Evolutionary conservation across 352 stramenopile species (phyloP), one percentile per base, ranked within the genome.

Genomic region (Paralagenidium karlingii): DNA sequence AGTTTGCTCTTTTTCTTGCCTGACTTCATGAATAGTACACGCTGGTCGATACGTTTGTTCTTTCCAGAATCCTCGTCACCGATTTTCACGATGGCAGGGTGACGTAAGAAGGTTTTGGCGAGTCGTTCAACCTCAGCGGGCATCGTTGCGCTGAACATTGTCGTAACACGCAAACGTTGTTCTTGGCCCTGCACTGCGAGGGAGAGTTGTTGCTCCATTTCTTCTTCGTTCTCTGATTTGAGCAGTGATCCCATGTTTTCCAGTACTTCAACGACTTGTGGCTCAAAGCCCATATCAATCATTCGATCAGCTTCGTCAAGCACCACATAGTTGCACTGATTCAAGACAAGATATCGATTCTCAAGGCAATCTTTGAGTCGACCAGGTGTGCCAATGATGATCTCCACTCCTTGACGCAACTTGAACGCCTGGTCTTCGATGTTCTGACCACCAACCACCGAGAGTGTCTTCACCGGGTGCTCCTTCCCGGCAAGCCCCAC

Each of bases 111-210:
- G 9, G 78, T 87, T 57, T 96, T 95, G 2, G 96, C 95, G n/a
- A 99, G 75, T 5, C 75, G 60, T 64, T 99, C 94, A 6, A 99
- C 95, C 45, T 97, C 93, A 1, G 74, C 55, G 11, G 95, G 90
- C 96, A 99, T 99, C 0, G 96, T 99, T 24, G 96, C 96, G 61
- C 84, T 97, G 64, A 99, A 99, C 95, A 99, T 99, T 16, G 86
- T 88, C 32, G 82, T 96, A 16, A 90, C 77, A 34, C 77, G 75
- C 44, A 84, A 68, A n/a, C 71, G 68, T 40, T 85, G 69, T 27
- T 82, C 68, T 15, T 84, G 61, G 10, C 48, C 63, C 8, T 55
- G 41, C 8, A 63, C 65, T 3, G 56, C 70, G 9, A 87, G 38
- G 10, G 53, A 76, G 4, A 93, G 74, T 63, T 98, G 93, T 58